Conservation (phyloP, 2,329 filamentous ascomycete species). For the Penicillium sp. region DNA sequence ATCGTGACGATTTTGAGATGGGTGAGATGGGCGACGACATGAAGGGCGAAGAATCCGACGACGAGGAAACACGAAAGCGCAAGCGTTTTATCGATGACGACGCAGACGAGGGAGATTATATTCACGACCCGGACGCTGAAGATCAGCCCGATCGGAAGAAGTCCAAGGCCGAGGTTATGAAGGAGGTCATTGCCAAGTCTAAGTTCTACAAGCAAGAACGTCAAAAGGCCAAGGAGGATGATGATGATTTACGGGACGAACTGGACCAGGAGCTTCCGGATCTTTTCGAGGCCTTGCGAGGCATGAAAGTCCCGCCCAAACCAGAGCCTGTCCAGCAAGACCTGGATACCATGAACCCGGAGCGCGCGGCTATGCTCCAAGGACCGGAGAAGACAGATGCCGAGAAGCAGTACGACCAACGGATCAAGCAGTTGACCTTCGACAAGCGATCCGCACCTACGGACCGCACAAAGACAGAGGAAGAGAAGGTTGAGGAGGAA, state of each 20-base stretch:
- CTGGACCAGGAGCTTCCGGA: conserved; percentile 80
- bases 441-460: conserved; percentile 84
- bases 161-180: conserved; percentile 94
- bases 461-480: conserved; percentile 85
- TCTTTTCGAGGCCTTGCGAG: conserved; percentile 69
- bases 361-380: conserved; percentile 60
- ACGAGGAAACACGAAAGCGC: conserved; percentile 58
- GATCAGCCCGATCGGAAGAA: conserved; percentile 80
- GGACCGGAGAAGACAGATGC: conserved; percentile 64
- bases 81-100: conserved; percentile 48
- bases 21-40: conserved; percentile 71
- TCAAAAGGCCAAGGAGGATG: conserved; percentile 87
- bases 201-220: conserved; percentile 94
- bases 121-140: conserved; percentile 52
- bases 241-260: conserved; percentile 80
- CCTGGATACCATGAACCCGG: conserved; percentile 59
- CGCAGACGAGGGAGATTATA: conserved; percentile 40
- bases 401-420: conserved; percentile 84
- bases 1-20: conserved; percentile 75
- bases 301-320: conserved; percentile 55
- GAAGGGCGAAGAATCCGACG: conserved; percentile 48
- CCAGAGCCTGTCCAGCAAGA: conserved; percentile 48
- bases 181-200: conserved; percentile 95
- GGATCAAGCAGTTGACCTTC: conserved; percentile 76
- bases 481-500: conserved; percentile 78